Base-by-base conservation (phyloP, 1,284 basidiomycete genomes). In the Takashimella koratensis region DNA sequence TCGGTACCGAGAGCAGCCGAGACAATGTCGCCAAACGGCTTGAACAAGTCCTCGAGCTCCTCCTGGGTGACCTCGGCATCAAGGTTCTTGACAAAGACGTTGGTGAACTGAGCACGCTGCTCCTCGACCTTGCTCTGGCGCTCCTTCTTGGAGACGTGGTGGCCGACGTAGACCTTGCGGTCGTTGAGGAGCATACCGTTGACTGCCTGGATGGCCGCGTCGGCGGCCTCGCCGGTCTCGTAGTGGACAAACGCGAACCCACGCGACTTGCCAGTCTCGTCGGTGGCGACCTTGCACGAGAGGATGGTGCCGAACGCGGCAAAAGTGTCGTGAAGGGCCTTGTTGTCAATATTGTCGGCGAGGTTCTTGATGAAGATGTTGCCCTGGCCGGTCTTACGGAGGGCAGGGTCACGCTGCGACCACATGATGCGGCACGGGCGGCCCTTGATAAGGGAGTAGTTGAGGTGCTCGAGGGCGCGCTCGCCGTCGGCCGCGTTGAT, bases 361-460 rank as follows among this genome's bases (percentile, higher is more conserved):
- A 99, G 81, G 81, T 98, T 98, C 83, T 98, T 99, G 82, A 99
- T 98, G 81, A 99, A 99, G 75, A 99, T 95, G 79, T 98, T 99
- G 78, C 96, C 96, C 80, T 97, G 93, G 64, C 94, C 94, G 63
- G 94, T 98, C 85, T 98, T 98, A 79, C 96, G 92, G 72, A 98
- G 85, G 67, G 92, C 90, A 59, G 96, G 96, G 81, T 98, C 96
- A 76, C 96, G 91, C 84, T 98, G 95, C 71, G 94, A 98, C 94
- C 96, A 98, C 96, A 99, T 99, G 82, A 99, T 99, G 72, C 96
- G 93, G 83, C 96, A 99, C 62, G 96, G 88, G 71, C 92, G 90
- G 78, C 87, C 87, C 83, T 98, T 98, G 82, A 99, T 98, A 72
- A 95, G 81, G 63, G 95, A 97, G 79, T 98, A 99, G 82, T 99